These are phyloP conservation scores for Talaromyces liani DNA, from an alignment of 495 filamentous ascomycete genomes.

Conservation along the genomic window DNA sequence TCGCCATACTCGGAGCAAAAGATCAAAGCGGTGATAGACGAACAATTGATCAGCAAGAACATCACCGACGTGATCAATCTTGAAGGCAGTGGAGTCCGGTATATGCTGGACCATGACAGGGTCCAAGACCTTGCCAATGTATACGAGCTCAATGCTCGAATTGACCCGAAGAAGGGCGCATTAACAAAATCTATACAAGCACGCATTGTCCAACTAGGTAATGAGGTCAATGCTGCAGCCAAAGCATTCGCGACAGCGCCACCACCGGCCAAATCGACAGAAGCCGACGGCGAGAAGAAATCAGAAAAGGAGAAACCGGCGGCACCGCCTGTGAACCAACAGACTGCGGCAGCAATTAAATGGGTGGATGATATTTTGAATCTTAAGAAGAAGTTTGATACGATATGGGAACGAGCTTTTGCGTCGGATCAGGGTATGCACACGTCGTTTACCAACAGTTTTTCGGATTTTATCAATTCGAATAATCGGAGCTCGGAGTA, in stretches of 20 bases:
- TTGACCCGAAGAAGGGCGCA: slow-evolving; percentile 66
- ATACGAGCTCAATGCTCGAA: slow-evolving; percentile 67
- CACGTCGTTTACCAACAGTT: slow-evolving; percentile 73
- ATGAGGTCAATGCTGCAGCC: slow-evolving; percentile 69
- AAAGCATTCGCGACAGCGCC: slow-evolving; percentile 17
- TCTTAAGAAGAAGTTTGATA: slow-evolving; percentile 87
- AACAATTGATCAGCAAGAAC: slow-evolving; percentile 67
- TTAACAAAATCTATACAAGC: slow-evolving; percentile 62
- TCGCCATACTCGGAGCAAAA: slow-evolving; percentile 61
- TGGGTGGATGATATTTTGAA: slow-evolving; percentile 90
- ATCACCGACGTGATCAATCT: slow-evolving; percentile 76
- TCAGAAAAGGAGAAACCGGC: slow-evolving; percentile 18
- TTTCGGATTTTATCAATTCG: slow-evolving; percentile 83
- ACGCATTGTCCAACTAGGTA: slow-evolving; percentile 73
- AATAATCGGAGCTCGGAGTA: slow-evolving; percentile 80
- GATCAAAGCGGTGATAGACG: slow-evolving; percentile 70
- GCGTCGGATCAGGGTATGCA: slow-evolving; percentile 68
- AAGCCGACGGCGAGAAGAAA: slow-evolving; percentile 40
- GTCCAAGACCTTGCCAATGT: slow-evolving; percentile 67
- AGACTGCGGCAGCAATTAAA: slow-evolving; percentile 77
- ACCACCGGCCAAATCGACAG: slow-evolving; percentile 25
- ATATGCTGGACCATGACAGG: slow-evolving; percentile 89
- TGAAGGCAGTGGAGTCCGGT: slow-evolving; percentile 72
- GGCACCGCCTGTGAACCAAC: slow-evolving; percentile 45
- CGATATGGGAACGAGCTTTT: slow-evolving; percentile 63